Evolutionary conservation across 257 asterid genomes (phyloP).

Genomic region (Nicotiana obtusifolia): DNA sequence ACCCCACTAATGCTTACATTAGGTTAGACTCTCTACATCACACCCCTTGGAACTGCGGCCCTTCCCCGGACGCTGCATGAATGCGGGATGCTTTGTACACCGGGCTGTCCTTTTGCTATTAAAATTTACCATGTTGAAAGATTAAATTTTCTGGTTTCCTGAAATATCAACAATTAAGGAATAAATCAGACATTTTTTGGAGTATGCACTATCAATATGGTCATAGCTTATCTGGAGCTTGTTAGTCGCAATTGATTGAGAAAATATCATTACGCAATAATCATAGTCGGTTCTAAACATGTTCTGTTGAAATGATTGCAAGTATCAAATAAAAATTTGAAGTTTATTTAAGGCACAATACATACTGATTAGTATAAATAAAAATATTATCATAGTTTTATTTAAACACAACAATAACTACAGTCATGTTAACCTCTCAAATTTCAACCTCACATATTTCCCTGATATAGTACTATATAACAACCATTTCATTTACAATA

Average conservation of each 20-base stretch:
- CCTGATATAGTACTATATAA: too few species aligned
- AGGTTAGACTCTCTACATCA: too few species aligned
- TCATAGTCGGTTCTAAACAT: neutral
- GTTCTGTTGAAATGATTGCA: neutral
- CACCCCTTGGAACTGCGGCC: too few species aligned
- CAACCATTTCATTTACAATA: too few species aligned
- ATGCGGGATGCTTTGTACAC: too few species aligned
- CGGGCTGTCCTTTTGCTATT: too few species aligned
- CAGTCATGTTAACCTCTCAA: too few species aligned
- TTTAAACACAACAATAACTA: too few species aligned
- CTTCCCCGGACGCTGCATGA: too few species aligned
- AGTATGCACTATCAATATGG: neutral
- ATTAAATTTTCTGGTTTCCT: neutral
- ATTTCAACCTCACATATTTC: too few species aligned
- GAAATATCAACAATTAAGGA: neutral
- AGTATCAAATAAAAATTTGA: neutral
- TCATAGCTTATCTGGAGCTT: neutral
- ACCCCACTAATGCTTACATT: too few species aligned
- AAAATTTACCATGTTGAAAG: neutral
- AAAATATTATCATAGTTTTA: neutral
- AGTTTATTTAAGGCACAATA: neutral
- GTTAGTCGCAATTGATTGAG: neutral
- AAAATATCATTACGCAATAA: neutral
- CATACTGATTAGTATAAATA: neutral
- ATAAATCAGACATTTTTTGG: neutral